Conservation (phyloP, 345 rosid genomes). For the Arabidopsis arenosa region DNA sequence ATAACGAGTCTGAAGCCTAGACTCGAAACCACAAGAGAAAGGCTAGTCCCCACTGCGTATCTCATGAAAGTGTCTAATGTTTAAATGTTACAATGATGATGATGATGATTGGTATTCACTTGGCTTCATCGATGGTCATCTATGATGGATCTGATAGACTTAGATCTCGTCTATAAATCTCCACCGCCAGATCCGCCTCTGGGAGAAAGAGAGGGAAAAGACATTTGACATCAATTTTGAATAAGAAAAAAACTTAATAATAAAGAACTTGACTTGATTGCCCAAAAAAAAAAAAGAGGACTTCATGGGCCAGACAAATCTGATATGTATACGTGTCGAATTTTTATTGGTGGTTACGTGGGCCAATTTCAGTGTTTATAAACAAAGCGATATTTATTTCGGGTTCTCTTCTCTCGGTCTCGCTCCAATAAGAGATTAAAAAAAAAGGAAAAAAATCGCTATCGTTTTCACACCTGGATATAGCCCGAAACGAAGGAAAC, state of each 20-base stretch:
- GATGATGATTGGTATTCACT: not conserved
- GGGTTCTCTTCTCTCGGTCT: constrained; percentile 29
- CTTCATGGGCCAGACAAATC: constrained; percentile 10
- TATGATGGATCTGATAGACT: not conserved
- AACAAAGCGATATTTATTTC: not conserved
- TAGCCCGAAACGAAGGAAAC: constrained; percentile 28
- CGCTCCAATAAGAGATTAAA: constrained; percentile 13
- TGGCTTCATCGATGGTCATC: not conserved
- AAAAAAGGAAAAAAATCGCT: constrained; percentile 10
- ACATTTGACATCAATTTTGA: not conserved
- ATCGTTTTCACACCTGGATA: constrained; percentile 41
- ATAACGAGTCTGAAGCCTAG: not conserved
- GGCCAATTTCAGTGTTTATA: constrained; percentile 9
- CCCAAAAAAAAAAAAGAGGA: too few relatives aligned
- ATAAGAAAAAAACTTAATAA: not conserved
- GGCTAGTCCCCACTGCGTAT: not conserved
- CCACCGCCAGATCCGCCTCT: constrained; percentile 40
- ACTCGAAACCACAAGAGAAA: not conserved
- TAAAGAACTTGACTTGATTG: not conserved
- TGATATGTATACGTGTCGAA: constrained; percentile 22
- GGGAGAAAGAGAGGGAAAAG: constrained; percentile 26
- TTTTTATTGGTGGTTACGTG: not conserved
- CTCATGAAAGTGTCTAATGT: not conserved
- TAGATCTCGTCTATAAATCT: constrained; percentile 25
- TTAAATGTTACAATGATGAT: not conserved